Conservation (phyloP, 257 asterid species). For the Solanum tarapatanum region DNA sequence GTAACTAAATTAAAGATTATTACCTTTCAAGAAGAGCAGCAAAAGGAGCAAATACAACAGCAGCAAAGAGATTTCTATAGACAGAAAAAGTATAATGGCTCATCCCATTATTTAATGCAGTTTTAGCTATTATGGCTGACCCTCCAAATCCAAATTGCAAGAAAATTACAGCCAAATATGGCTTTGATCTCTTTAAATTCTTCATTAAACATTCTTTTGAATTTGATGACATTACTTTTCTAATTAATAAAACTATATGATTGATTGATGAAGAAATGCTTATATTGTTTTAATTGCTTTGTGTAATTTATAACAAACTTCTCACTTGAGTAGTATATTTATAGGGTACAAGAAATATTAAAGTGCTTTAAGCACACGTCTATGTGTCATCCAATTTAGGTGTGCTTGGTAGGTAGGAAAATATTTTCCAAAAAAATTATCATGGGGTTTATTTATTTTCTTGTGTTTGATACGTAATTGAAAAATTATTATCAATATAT, state of each 20-base stretch:
- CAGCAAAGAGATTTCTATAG: conserved; percentile 47
- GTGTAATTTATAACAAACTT: background rate
- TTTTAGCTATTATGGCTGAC: conserved; percentile 34
- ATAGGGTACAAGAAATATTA: background rate
- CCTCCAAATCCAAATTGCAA: conserved; percentile 43
- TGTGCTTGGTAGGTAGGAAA: background rate
- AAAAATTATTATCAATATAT: no score
- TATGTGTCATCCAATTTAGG: background rate
- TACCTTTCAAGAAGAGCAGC: conserved; percentile 52
- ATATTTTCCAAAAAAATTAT: background rate
- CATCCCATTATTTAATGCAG: conserved; percentile 51
- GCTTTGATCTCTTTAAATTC: conserved; percentile 16
- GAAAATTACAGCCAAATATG: conserved; percentile 36
- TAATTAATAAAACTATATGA: background rate
- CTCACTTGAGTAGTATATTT: background rate
- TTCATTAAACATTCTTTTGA: background rate
- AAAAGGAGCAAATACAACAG: conserved; percentile 32
- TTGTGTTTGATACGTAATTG: background rate
- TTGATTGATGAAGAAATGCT: background rate
- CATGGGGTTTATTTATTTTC: background rate
- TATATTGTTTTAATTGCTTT: background rate
- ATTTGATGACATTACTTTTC: background rate
- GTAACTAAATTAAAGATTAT: background rate
- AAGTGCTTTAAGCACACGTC: background rate
- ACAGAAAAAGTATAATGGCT: conserved; percentile 44